Percentiles rank a stretch among this genome's conserved stretches.
Evolutionary conservation across 1,139 yeast genomes (phyloP).

Genomic region (Candida pseudocylindracea): DNA sequence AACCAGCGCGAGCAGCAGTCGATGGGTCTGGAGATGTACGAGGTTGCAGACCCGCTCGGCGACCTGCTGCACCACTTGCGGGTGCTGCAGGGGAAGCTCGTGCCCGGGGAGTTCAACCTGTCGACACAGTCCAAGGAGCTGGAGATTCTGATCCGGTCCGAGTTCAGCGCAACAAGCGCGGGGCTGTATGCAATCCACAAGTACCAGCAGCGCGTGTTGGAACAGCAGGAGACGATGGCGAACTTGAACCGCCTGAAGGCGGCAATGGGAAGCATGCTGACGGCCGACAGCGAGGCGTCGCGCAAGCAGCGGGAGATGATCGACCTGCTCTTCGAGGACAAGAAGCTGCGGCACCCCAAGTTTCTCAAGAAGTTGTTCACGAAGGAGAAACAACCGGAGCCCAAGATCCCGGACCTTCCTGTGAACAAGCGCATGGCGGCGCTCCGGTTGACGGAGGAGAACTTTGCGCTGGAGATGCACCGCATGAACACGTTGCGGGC

Average conservation of each 20-base stretch:
- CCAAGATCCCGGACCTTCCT: conserved; percentile 10
- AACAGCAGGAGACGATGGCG: conserved; percentile 5
- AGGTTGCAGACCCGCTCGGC: conserved; percentile 2
- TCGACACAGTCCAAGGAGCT: conserved; percentile 22
- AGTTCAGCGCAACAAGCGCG: conserved; percentile 76
- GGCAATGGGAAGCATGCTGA: no score
- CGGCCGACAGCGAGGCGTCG: no score
- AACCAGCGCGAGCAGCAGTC: conserved; percentile 19
- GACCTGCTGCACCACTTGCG: conserved; percentile 9
- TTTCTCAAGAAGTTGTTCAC: conserved; percentile 26
- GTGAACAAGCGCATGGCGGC: no score
- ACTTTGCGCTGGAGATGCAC: conserved; percentile 31
- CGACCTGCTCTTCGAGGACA: background rate
- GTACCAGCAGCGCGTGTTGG: conserved; percentile 17
- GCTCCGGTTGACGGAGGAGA: conserved; percentile 9
- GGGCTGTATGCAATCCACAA: conserved; percentile 65
- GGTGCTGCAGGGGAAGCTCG: conserved; percentile 12
- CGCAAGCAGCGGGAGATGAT: conserved; percentile 1
- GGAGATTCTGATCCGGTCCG: conserved; percentile 28
- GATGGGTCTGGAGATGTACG: conserved; percentile 8
- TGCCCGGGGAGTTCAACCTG: conserved; percentile 15
- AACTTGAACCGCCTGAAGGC: no score
- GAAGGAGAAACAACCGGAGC: conserved; percentile 12
- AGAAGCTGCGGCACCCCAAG: conserved; percentile 9
- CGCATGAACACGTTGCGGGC: conserved; percentile 57